Base-by-base conservation (phyloP, 1,284 basidiomycete genomes). In the Puccinia polysora region DNA sequence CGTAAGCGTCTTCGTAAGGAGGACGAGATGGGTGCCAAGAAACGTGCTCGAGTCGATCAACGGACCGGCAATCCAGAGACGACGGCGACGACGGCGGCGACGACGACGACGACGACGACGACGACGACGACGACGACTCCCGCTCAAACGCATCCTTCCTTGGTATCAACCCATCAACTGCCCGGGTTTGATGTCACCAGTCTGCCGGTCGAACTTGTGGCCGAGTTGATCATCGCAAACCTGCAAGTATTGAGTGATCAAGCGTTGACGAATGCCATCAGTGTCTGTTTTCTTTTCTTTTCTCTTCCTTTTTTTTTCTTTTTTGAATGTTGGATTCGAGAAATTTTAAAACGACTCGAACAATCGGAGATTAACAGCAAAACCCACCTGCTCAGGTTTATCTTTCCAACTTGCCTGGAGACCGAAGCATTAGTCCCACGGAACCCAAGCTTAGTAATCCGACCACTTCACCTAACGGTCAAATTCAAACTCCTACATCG, bases 221-320 rank as follows among this genome's bases (percentile, higher is more conserved):
- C 91, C 28, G 93, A 97, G 73, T 84, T 91, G 55, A 88, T 97
- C 63, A 86, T 97, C 58, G 88, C 89, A 6, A 95, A 91, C 78
- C 81, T 97, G 69, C 86, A 90, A 75, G 86, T 85, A 0, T 87
- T 95, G 73, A 83, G 88, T 0, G 88, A 89, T 73, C 81, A 85
- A 12, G 82, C 84, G 3, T 81, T 98, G 12, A 80, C 78, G 1
- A 67, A 75, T 1, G 81, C 82, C 4, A 81, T 84, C 38, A 79
- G 80, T 60, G 80, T 80, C 74, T 77, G 78, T 67, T 14, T 12
- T 4, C 7, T 36, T 25, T 43, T 40, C 28, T 52, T 18, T 62
- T 18, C 12, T 15, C 30, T 43, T 34, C 75, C 12, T 30, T 28
- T 52, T 2, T 40, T 47, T 8, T 32, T 49, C 10, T 28, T 34